phyloP scores from a whole-genome alignment of 2,329 filamentous ascomycete species.

The Stachybotrys chartarum region DNA sequence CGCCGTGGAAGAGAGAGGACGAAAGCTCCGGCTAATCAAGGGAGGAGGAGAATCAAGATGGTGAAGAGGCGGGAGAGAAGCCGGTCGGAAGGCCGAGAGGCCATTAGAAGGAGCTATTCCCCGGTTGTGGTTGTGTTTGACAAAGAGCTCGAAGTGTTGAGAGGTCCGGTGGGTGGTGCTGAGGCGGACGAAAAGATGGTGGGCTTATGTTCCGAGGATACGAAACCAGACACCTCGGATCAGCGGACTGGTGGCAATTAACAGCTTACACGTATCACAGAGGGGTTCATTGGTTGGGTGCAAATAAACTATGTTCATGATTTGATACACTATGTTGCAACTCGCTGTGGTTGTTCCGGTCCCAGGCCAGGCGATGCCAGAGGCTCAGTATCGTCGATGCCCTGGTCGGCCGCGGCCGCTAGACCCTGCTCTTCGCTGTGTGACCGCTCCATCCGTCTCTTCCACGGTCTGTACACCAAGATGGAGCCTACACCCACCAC shows the following conservation, averaged over 20 bases:
- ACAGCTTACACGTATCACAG: too few relatives aligned
- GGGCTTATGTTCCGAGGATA: too few relatives aligned
- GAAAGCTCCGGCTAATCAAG: background rate
- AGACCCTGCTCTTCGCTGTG: slow-evolving; percentile 8
- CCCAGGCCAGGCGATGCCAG: slow-evolving; percentile 3
- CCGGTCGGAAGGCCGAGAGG: background rate
- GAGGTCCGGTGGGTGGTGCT: background rate
- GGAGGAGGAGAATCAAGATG: background rate
- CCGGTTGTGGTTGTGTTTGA: background rate
- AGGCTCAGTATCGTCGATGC: background rate
- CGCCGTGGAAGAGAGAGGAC: too few relatives aligned
- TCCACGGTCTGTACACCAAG: slow-evolving; percentile 73
- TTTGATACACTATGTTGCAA: background rate
- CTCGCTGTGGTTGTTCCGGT: background rate
- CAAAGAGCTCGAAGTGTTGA: background rate
- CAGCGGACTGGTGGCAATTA: too few relatives aligned
- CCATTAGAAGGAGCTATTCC: background rate
- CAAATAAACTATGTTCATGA: background rate
- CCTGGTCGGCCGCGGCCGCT: slow-evolving; percentile 1
- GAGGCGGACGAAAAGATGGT: too few relatives aligned
- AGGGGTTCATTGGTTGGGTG: too few relatives aligned
- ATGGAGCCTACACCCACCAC: slow-evolving; percentile 69
- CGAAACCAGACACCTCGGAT: too few relatives aligned
- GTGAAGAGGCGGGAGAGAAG: background rate
- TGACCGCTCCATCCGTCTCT: slow-evolving; percentile 35